Evolutionary conservation across 2,329 filamentous ascomycete species (phyloP), one percentile per base, ranked within the genome.

Genomic region (Hirsutella rhossiliensis): DNA sequence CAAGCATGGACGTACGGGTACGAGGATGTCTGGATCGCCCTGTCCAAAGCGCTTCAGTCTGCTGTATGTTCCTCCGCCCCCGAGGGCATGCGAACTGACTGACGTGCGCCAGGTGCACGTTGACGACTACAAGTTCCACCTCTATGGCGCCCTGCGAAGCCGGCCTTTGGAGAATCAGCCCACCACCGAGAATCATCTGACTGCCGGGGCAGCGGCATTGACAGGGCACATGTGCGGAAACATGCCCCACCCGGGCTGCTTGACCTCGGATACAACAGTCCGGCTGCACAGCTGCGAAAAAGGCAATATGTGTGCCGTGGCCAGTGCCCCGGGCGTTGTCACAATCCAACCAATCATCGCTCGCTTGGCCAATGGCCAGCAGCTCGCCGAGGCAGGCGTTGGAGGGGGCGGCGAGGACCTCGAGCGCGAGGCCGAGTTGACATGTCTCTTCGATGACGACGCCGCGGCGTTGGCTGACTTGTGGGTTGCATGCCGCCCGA

Each of bases 1-100:
- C 78, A 88, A 45, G 78, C 87, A 1, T 95, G 89, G 88, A 96
- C 90, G 0, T 92, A 92, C 56, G 73, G 72, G 1, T 95, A 96
- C 50, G 89, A 97, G 58, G 84, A 94, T 43, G 87, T 95, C 0
- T 96, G 88, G 88, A 68, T 88, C 46, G 83, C 87, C 0, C 64
- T 97, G 1, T 81, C 87, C 0, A 75, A 80, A 19, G 76, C 79
- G 11, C 66, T 96, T 1, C 64, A 76, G 6, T 82, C 81, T 3
- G 73, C 71, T 56, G 81, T 82, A 62, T 45, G 55, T 38, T 12
- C 9, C 7, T 8, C 5, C 17, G 7, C 9, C 32, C 11, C 9
- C 34, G 27, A 40, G 29, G 23, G 38, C 37, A 37, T 28, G 5
- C 8, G 11, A 13, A 36, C 40, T 40, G 43, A 46, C 43, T 57